Evolutionary conservation across 2,329 filamentous ascomycete species (phyloP).

Genomic region (Ceratocystis papillata): DNA sequence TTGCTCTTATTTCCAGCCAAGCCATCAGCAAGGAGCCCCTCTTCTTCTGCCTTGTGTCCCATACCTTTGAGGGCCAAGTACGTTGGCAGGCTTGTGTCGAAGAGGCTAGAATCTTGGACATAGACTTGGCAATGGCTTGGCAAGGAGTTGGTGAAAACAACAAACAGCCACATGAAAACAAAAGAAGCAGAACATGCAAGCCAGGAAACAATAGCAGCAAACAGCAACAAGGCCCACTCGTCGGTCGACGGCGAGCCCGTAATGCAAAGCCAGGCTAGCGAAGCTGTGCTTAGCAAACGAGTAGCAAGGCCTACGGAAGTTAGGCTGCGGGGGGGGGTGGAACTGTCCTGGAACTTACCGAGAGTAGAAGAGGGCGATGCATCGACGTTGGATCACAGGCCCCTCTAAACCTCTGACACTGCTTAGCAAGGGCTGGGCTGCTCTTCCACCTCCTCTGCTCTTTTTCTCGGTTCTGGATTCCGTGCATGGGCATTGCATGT

Average conservation of each 20-base stretch:
- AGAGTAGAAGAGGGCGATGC: conserved; percentile 4
- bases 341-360: conserved; percentile 1
- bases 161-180: background rate
- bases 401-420: background rate
- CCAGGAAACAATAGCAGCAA: background rate
- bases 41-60: background rate
- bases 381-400: background rate
- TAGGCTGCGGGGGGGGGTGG: background rate
- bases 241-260: too few species aligned
- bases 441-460: background rate
- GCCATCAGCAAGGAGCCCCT: background rate
- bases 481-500: conserved; percentile 12
- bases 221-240: background rate
- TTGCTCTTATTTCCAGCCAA: background rate
- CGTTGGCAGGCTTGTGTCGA: background rate
- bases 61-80: background rate
- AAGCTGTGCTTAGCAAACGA: too few species aligned
- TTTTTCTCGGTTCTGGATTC: conserved; percentile 8
- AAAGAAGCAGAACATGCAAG: background rate
- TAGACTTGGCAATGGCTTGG: background rate
- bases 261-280: too few species aligned
- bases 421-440: background rate
- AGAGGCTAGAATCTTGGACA: conserved; percentile 2
- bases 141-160: background rate
- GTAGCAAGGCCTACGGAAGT: background rate